Conservation (phyloP, 179 eudicot species). For the Silene noctiflora region DNA sequence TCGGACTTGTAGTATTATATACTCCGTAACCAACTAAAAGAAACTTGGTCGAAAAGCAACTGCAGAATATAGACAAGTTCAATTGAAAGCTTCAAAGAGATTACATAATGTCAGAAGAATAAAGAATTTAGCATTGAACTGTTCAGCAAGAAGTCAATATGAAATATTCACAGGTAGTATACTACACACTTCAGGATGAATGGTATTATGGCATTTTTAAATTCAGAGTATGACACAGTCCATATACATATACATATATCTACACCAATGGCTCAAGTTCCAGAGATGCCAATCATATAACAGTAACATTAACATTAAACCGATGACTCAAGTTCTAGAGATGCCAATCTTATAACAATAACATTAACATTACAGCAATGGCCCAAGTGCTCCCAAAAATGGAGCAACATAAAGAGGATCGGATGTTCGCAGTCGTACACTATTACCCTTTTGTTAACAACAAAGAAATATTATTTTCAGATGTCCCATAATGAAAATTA, state of each 20-base stretch:
- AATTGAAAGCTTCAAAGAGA: background rate
- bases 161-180: background rate
- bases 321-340: too few species aligned
- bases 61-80: background rate
- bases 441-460: too few species aligned
- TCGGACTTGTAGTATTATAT: background rate
- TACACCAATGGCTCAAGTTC: background rate
- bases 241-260: background rate
- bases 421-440: too few species aligned
- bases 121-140: background rate
- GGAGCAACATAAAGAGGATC: too few species aligned
- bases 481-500: too few species aligned
- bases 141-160: slow-evolving; percentile 3
- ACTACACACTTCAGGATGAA: background rate
- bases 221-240: background rate
- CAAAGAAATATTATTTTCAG: too few species aligned
- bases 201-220: background rate
- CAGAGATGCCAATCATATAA: background rate
- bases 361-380: too few species aligned
- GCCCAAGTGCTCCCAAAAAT: too few species aligned
- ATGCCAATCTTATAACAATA: too few species aligned
- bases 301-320: too few species aligned
- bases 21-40: background rate
- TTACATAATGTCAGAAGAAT: background rate
- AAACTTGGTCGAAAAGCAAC: background rate